Base-by-base conservation (phyloP, 2,329 filamentous ascomycete genomes). In the Venturia carpophila region DNA sequence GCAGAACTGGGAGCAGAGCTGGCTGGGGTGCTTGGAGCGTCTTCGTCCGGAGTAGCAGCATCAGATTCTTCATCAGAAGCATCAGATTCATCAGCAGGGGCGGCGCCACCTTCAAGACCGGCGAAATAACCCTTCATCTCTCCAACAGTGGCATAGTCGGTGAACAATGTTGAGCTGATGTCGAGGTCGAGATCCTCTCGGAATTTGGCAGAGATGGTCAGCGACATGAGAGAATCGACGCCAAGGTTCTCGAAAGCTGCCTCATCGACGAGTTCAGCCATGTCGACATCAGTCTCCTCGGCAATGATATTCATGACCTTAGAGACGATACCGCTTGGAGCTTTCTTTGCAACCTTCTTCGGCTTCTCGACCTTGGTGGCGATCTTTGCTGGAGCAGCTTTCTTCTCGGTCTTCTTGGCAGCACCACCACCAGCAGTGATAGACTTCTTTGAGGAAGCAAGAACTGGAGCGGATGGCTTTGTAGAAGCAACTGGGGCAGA, bases 271-370 rank as follows among this genome's bases (percentile, higher is more conserved):
- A 87, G 79, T 70, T 87, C 84, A 24, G 78, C 77, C 70, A 82
- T 79, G 63, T 83, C 81, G 24, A 87, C 79, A 67, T 84, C 83
- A 60, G 83, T 83, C 73, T 90, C 87, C 45, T 82, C 79, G n/a
- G 87, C 84, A 67, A 90, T 85, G 65, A 87, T 88, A 64, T 83
- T 81, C 73, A 87, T 85, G 60, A 89, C 80, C 68, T 79, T 79
- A 67, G 69, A 82, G 73, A 71, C 79, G 70, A 76, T 80, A 76
- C 45, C 83, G 71, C 71, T 80, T 55, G 71, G 77, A 19, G 76
- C 72, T 70, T 83, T 82, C 67, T 60, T 63, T 47, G 75, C 70
- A 5, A 72, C 71, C 71, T 83, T 83, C 63, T 77, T 72, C 0
- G 78, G 78, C 62, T 81, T 82, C 63, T 76, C 79, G 19, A 82